Percentiles rank a stretch among this genome's conserved stretches.
These are phyloP conservation scores for Talaromyces pinophilus DNA, from an alignment of 2,329 filamentous ascomycete species.

Conservation along the genomic window DNA sequence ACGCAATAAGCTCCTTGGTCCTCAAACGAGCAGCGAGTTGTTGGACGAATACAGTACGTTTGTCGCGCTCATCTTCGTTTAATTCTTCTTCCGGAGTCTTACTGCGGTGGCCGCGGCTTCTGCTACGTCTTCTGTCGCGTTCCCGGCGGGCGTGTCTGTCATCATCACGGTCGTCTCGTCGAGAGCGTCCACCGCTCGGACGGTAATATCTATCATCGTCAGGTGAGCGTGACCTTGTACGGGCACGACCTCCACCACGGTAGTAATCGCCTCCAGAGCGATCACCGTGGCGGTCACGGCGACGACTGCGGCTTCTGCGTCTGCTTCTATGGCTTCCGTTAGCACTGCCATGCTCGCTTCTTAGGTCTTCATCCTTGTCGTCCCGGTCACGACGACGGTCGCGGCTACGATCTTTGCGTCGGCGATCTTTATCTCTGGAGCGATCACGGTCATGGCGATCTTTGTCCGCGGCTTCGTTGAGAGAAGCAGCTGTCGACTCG, in stretches of 20 bases:
- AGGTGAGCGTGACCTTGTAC: constrained; percentile 72
- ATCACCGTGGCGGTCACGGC: constrained; percentile 70
- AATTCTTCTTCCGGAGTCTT: constrained; percentile 67
- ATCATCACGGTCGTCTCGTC: constrained; percentile 52
- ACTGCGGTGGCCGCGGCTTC: constrained; percentile 43
- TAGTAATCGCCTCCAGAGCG: constrained; percentile 72
- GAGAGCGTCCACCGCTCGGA: constrained; percentile 51
- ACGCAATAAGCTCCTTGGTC: constrained; percentile 87
- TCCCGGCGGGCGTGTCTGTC: constrained; percentile 56
- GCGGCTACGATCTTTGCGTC: constrained; percentile 62
- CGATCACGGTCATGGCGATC: constrained; percentile 53
- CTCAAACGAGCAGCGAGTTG: constrained; percentile 92
- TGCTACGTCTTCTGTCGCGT: constrained; percentile 49
- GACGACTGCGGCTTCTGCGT: constrained; percentile 75
- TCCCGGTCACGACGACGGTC: constrained; percentile 55
- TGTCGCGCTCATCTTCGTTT: constrained; percentile 94
- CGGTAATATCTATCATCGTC: constrained; percentile 60
- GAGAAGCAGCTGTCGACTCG: constrained; percentile 73
- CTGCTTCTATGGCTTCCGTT: constrained; percentile 73
- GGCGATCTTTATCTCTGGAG: constrained; percentile 41
- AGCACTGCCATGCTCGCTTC: constrained; percentile 72
- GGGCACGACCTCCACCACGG: constrained; percentile 63
- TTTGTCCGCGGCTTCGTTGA: constrained; percentile 39
- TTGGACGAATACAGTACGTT: constrained; percentile 96
- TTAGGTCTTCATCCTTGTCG: constrained; percentile 60